Base-by-base conservation (phyloP, 768 basidiomycete species). In the Pleurotus sapidus region DNA sequence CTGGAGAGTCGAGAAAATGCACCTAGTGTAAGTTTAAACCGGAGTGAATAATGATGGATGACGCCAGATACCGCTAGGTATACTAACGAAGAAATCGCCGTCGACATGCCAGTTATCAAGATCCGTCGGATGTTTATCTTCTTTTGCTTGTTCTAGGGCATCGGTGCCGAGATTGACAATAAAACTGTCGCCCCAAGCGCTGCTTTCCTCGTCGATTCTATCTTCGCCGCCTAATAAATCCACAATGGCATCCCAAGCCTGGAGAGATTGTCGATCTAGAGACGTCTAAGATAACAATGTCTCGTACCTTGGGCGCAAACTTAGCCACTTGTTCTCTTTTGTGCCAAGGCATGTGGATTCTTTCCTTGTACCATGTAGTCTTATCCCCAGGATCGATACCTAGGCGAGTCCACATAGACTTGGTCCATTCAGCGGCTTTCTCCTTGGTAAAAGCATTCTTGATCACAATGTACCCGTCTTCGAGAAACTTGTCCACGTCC, bases 81-180 rank as follows among this genome's bases (percentile, higher is more conserved):
- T 8, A 61, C 75, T 58, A 61, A 77, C 75, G 66, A 83, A 84
- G 64, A 82, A 84, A 61, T 83, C 81, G 15, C 81, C 83, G 61
- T 83, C 81, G 45, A 83, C 80, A 65, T 87, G 85, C 84, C 85
- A 88, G 60, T 86, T 84, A 56, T 78, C 76, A 55, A 88, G 68
- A 49, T 81, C 75, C 55, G 68, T 65, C 4, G 81, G 80, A 30
- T 67, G 62, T 14, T 77, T 62, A 14, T 43, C 51, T 43, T 69
- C 64, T 38, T 62, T 64, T 7, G 61, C 59, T 24, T 67, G 66
- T 57, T 73, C 75, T 38, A 75, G 68, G 43, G 77, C 76, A 5
- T 77, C 73, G 12, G 71, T 76, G 18, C 84, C 84, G 17, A 87
- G 69, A 63, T 86, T 87, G 46, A 86, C 79, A 60, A 86, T 86